Evolutionary conservation across 257 asterid species (phyloP), one percentile per base, ranked within the genome.

Genomic region (Primulina tabacum): DNA sequence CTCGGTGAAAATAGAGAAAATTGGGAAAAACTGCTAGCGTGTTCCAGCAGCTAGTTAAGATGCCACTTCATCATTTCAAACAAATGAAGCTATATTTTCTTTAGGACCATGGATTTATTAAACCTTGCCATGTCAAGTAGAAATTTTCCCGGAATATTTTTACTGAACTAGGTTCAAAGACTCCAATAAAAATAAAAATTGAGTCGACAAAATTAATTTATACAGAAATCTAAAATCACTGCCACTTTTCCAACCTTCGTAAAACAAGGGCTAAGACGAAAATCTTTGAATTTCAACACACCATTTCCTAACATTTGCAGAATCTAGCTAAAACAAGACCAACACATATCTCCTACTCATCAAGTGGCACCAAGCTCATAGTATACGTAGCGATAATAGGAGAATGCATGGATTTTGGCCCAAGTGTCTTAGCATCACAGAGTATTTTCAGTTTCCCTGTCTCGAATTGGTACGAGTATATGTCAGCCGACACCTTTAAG

Each of bases 371-470:
- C 80, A 90, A 69, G 74, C 86, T 88, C 89, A 86, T 82, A 33
- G 80, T 14, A 47, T 89, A 87, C 3, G 97, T 86, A 28, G 86
- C 71, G 33, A 88, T 86, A 21, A 80, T 79, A 2, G 95, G 92
- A 32, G 74, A 71, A 67, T 66, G 73, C 74, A 79, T 56, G 20
- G 90, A 68, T 55, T 76, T 77, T 1, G 82, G 82, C 8, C 87
- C 93, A 65, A 88, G 68, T 14, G 71, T 65, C 34, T 82, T 72
- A 26, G 64, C 64, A 21, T 59, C 32, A 21, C 90, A 88, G 5
- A 88, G 72, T 60, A 50, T 75, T 62, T 43, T 80, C 92, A 87
- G 76, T 84, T 43, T 78, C 87, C 73, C 68, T 4, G 12, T 38
- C 14, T 38, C 47, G 3, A 38, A 38, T 38, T 38, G 47, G 47